Percentiles rank a stretch among this genome's conserved stretches.
Evolutionary conservation across 768 basidiomycete genomes (phyloP).

Genomic region (Amanita muscaria): DNA sequence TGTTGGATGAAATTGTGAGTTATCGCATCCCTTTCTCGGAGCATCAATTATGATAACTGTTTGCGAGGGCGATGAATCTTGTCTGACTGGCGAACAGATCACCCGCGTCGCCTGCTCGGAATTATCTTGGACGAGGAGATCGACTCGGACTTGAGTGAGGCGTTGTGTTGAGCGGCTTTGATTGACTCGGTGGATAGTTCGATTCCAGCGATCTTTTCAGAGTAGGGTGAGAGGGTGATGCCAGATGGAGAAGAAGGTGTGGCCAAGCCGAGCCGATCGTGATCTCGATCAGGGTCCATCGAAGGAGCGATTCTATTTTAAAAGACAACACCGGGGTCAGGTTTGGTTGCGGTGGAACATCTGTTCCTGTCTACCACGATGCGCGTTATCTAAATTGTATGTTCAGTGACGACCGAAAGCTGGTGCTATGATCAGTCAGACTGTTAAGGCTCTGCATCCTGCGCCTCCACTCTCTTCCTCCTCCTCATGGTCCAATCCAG

Average conservation of each 20-base stretch:
- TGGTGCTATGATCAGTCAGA: conserved; percentile 56
- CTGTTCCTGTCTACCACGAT: conserved; percentile 59
- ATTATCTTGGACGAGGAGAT: conserved; percentile 52
- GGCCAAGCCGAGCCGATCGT: too few relatives aligned
- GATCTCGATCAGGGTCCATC: too few relatives aligned
- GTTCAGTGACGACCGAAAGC: conserved; percentile 35
- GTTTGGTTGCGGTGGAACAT: conserved; percentile 34
- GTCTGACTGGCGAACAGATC: conserved; percentile 67
- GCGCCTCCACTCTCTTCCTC: conserved; percentile 84
- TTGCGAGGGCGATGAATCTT: conserved; percentile 51
- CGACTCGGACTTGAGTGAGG: conserved; percentile 50
- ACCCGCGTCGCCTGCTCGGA: conserved; percentile 77
- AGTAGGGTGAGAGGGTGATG: conserved; percentile 68
- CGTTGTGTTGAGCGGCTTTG: conserved; percentile 57
- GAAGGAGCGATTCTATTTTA: conserved; percentile 78
- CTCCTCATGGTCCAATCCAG: conserved; percentile 93
- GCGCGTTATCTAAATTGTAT: background rate
- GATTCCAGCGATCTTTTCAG: conserved; percentile 75
- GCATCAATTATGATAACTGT: conserved; percentile 83
- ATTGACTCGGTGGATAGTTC: conserved; percentile 76
- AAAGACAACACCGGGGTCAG: conserved; percentile 85
- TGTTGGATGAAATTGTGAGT: conserved; percentile 69
- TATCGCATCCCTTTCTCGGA: conserved; percentile 91
- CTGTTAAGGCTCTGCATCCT: too few relatives aligned
- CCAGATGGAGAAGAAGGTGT: conserved; percentile 81